Base-by-base conservation (phyloP, 805 yeast species). In the Saccharomycopsis fermentans region DNA sequence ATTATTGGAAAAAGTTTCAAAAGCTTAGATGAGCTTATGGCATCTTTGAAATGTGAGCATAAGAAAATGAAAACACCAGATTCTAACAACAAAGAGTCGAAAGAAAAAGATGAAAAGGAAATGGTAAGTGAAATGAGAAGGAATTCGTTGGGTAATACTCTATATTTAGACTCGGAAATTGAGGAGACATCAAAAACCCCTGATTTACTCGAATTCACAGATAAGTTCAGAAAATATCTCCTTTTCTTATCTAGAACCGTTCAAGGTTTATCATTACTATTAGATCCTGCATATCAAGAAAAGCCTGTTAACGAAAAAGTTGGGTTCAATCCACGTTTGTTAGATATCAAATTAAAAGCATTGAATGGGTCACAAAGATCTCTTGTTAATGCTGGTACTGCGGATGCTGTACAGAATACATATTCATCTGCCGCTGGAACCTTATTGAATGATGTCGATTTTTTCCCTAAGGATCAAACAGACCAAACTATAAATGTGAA, bases 261-360 rank as follows among this genome's bases (percentile, higher is more conserved):
- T 3, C 81, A 91, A 48, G 96, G 97, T 27, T 73, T 82, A 8
- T 79, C 96, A 36, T 75, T 79, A 51, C 71, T 90, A 39, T 81
- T 87, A 65, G 96, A 90, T 67, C 88, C 95, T 0, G 81, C 83
- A 14, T 86, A 75, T 64, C 75, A 77, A 52, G 81, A 76, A 50
- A 76, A 75, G 52, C 52, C 34, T 19, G 51, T 19, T 12, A 27
- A 24, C 4, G 52, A 17, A n/a, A 19, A 19, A 16, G 17, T 36
- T 26, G 50, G 47, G 6, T 56, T 60, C 16, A 60, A 58, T 50
- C 55, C 63, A n/a, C 35, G 56, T 14, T 51, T 58, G 12, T 55
- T 60, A 17, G 59, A 58, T 43, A 60, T 50, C 26, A 29, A 59
- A n/a, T 52, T 60, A 21, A 35, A 59, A 11, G 24, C 51, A 14